Evolutionary conservation across 78 protist species (phyloP), one percentile per base, ranked within the genome.

Genomic region (Dictyostelium firmibasis): DNA sequence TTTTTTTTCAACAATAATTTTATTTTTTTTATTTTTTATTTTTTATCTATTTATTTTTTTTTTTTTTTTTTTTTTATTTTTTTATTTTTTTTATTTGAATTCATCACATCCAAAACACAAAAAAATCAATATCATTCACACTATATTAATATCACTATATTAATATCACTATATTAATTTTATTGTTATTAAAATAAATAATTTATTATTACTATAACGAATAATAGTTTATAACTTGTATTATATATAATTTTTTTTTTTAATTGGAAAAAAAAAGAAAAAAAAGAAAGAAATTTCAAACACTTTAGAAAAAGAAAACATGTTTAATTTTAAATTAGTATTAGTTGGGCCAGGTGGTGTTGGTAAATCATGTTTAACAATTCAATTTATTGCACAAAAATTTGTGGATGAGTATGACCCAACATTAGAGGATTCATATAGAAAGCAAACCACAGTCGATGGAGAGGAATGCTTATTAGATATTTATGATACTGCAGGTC

Each of bases 401-500:
- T 94, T 94, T 36, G 96, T 94, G 27, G 96, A 94, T 44, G 96
- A 94, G 53, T 94, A 94, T 57, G 96, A 94, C 16, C 96, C 96
- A 50, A 94, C 96, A 36, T 13, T 94, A 3, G 96, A 94, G 20
- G 96, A 94, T 36, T 29, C 67, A 20, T 93, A 93, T 69, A 76
- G 96, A 64, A 93, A 94, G 27, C 96, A 94, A 64, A 75, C 92
- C 2, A 86, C 88, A 14, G 93, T 94, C 2, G 96, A 94, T 57
- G 38, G 41, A 4, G 96, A 94, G 29, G 96, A 87, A 41, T 94
- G 94, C 67, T 23, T 94, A 31, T 86, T 97, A 11, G 98, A 97
- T 62, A 95, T 97, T 41, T 74, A 77, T n/a, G 98, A 97, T 83
- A 97, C 98, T 2, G 98, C 98, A n/a, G 98, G 98, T 23, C 98